Percentiles rank a stretch among this genome's conserved stretches.
phyloP scores from a whole-genome alignment of 371 early-diverging fungal species.

The Apophysomyces trapeziformis region DNA sequence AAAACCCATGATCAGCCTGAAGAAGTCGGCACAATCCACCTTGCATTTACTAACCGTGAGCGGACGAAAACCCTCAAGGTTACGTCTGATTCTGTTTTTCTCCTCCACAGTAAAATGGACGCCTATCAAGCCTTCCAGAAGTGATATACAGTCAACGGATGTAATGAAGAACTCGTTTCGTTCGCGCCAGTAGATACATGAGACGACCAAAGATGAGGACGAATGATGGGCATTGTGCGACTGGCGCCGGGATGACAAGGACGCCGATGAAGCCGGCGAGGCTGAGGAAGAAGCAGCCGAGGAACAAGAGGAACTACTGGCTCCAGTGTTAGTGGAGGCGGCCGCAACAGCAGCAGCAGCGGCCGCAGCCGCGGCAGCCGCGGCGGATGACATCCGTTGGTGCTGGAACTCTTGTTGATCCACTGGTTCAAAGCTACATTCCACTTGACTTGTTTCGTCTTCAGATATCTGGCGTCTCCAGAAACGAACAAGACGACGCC shows the following conservation, averaged over 20 bases:
- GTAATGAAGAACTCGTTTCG: slow-evolving; percentile 78
- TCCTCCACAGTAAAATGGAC: slow-evolving; percentile 82
- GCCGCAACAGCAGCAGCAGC: slow-evolving; percentile 23
- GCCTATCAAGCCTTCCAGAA: slow-evolving; percentile 76
- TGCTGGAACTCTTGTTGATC: slow-evolving; percentile 39
- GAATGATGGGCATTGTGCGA: not conserved
- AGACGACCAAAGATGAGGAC: slow-evolving; percentile 57
- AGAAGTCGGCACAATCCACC: slow-evolving; percentile 74
- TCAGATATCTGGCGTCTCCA: slow-evolving; percentile 40
- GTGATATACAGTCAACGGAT: slow-evolving; percentile 79
- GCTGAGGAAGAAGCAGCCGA: slow-evolving; percentile 1
- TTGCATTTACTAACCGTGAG: slow-evolving; percentile 80
- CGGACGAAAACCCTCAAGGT: slow-evolving; percentile 83
- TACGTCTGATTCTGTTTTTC: slow-evolving; percentile 86
- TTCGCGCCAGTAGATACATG: slow-evolving; percentile 85
- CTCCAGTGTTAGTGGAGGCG: slow-evolving; percentile 10
- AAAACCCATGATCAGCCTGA: slow-evolving; percentile 82
- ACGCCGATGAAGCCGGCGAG: not conserved
- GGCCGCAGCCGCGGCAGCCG: slow-evolving; percentile 24
- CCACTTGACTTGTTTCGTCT: slow-evolving; percentile 18
- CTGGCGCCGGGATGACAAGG: not conserved
- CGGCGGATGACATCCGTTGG: slow-evolving; percentile 20
- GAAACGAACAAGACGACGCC: slow-evolving; percentile 79
- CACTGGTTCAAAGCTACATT: slow-evolving; percentile 55
- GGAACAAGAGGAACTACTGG: not conserved